Percentiles rank a stretch among this genome's conserved stretches.
phyloP scores from a whole-genome alignment of 371 early-diverging fungal genomes.

The Rhizomucor pusillus region DNA sequence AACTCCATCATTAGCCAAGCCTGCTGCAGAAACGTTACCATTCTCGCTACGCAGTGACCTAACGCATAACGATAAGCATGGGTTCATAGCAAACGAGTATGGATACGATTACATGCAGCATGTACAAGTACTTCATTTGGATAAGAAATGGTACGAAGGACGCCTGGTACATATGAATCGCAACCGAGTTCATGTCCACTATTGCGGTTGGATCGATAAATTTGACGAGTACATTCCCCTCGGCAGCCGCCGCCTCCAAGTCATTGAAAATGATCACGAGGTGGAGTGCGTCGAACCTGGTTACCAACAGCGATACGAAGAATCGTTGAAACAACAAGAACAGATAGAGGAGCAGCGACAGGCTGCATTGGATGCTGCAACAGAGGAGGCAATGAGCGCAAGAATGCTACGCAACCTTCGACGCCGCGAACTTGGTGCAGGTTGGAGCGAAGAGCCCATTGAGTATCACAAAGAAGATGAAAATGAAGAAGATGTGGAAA shows the following conservation, averaged over 20 bases:
- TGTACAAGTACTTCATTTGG: slow-evolving; percentile 46
- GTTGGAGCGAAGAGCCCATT: not conserved
- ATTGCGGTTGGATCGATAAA: slow-evolving; percentile 55
- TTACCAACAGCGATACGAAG: slow-evolving; percentile 49
- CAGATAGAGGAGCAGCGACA: slow-evolving; percentile 3
- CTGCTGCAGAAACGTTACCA: not conserved
- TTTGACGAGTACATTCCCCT: slow-evolving; percentile 62
- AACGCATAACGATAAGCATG: slow-evolving; percentile 14
- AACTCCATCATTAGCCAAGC: no score
- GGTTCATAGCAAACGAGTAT: slow-evolving; percentile 51
- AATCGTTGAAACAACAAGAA: slow-evolving; percentile 35
- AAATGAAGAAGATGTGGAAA: slow-evolving; percentile 21
- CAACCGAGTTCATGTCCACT: slow-evolving; percentile 52
- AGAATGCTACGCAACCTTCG: not conserved
- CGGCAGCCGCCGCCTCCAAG: slow-evolving; percentile 53
- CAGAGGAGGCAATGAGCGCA: not conserved
- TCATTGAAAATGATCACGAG: slow-evolving; percentile 37
- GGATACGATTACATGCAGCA: slow-evolving; percentile 58
- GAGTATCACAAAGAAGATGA: slow-evolving; percentile 31
- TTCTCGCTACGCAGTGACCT: no score
- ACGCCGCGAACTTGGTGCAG: no score
- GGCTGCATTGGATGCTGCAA: slow-evolving; percentile 10
- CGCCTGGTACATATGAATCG: slow-evolving; percentile 44
- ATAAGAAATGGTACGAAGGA: slow-evolving; percentile 55
- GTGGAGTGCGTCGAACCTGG: slow-evolving; percentile 35